A percentile compares a stretch with the other conserved stretches of the same genome.
phyloP scores from a whole-genome alignment of 768 basidiomycete species.

The Termitomyces sp. region DNA sequence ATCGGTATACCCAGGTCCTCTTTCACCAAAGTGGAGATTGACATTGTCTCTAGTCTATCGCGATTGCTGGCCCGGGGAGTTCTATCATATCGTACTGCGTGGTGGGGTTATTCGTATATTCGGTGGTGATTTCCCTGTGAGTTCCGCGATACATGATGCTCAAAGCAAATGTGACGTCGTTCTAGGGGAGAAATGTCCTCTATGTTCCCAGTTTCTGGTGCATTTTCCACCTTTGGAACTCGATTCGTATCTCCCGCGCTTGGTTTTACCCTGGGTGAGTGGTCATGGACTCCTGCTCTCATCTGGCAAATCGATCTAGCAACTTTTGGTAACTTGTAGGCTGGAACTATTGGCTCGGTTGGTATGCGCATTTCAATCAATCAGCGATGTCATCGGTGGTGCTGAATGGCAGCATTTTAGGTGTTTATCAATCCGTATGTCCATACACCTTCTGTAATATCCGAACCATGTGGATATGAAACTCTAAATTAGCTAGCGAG shows the following conservation, averaged over 20 bases:
- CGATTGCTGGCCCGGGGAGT: conserved; percentile 57
- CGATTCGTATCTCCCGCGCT: conserved; percentile 60
- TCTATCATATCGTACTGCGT: conserved; percentile 59
- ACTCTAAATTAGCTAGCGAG: conserved; percentile 41
- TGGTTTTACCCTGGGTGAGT: conserved; percentile 52
- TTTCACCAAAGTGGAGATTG: background rate
- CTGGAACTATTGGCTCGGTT: conserved; percentile 59
- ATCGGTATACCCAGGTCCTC: conserved; percentile 29
- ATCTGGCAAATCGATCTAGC: background rate
- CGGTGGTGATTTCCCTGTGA: conserved; percentile 58
- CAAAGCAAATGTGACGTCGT: background rate
- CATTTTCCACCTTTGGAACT: conserved; percentile 54
- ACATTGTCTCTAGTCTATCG: conserved; percentile 36
- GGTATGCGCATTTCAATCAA: conserved; percentile 23
- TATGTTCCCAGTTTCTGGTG: conserved; percentile 59
- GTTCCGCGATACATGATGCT: conserved; percentile 7
- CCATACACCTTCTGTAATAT: background rate
- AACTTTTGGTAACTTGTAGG: conserved; percentile 29
- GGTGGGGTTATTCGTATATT: conserved; percentile 57
- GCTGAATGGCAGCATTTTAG: conserved; percentile 2
- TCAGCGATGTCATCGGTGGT: background rate
- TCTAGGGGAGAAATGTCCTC: conserved; percentile 62
- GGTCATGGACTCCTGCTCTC: background rate
- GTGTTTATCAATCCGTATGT: conserved; percentile 24
- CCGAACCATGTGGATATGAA: background rate